phyloP scores from a whole-genome alignment of 805 yeast species.

The Candida maltosa region DNA sequence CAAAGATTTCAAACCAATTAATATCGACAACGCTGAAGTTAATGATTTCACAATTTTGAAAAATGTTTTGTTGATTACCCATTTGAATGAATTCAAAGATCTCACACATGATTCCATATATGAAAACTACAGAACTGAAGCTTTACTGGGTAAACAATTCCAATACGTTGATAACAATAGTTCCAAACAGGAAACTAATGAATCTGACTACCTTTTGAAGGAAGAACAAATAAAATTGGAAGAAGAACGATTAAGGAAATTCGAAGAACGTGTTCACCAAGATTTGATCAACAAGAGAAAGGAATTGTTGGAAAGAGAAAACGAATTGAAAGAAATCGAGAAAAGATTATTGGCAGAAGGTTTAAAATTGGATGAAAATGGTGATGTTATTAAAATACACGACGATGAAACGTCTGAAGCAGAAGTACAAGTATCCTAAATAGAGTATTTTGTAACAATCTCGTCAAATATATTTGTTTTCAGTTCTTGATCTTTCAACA shows the following conservation, averaged over 20 bases:
- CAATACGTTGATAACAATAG: conserved; percentile 20
- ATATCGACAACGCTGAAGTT: conserved; percentile 66
- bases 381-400: conserved; percentile 30
- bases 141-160: conserved; percentile 62
- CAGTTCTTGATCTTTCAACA: conserved; percentile 54
- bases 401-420: conserved; percentile 1
- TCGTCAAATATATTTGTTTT: conserved; percentile 66
- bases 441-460: conserved; percentile 57
- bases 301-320: conserved; percentile 80
- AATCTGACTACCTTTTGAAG: conserved; percentile 46
- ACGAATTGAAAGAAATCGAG: conserved; percentile 79
- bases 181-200: conserved; percentile 5
- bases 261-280: conserved; percentile 86
- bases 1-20: conserved; percentile 51
- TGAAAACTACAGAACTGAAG: conserved; percentile 87
- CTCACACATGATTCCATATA: conserved; percentile 82
- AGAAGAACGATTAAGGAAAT: conserved; percentile 82
- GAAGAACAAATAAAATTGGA: conserved; percentile 88
- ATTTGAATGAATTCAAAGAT: conserved; percentile 84
- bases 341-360: conserved; percentile 63
- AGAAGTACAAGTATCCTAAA: not conserved
- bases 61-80: conserved; percentile 77
- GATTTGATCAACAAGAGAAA: conserved; percentile 77
- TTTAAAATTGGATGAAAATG: conserved; percentile 35
- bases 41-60: conserved; percentile 80